Evolutionary conservation across 1,284 basidiomycete genomes (phyloP).

Genomic region (Pseudozyma thailandica): DNA sequence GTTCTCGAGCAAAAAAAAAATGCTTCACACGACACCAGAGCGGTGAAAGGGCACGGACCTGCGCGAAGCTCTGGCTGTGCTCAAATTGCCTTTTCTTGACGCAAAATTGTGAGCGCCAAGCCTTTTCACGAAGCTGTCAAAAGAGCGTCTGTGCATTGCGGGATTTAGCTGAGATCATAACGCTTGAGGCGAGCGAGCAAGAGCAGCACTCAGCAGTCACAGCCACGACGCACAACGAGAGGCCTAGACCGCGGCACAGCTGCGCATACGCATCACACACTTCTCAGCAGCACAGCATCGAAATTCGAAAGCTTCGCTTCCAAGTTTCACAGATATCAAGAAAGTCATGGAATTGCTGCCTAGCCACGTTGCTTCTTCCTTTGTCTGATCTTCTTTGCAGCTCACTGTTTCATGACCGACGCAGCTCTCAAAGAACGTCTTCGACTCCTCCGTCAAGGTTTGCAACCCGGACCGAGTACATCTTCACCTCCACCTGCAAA

Average conservation of each 20-base stretch:
- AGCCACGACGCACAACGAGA: too few species aligned
- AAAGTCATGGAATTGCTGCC: too few species aligned
- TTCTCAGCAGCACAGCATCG: too few species aligned
- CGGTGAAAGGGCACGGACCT: conserved; percentile 4
- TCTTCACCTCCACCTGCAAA: neutral
- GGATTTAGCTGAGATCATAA: too few species aligned
- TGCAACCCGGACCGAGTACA: conserved; percentile 7
- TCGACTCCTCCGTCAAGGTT: conserved; percentile 26
- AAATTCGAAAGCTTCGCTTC: too few species aligned
- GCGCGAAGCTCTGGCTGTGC: conserved; percentile 3
- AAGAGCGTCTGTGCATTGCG: neutral
- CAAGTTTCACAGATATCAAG: neutral
- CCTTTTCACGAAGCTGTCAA: conserved; percentile 8
- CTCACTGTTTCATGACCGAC: conserved; percentile 24
- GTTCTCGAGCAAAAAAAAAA: too few species aligned
- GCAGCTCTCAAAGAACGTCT: conserved; percentile 37
- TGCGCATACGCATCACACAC: neutral
- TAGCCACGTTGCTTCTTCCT: neutral
- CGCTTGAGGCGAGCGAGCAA: neutral
- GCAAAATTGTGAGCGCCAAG: conserved; percentile 3
- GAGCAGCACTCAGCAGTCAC: neutral
- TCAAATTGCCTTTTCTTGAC: neutral
- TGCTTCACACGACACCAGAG: too few species aligned
- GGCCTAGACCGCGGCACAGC: neutral
- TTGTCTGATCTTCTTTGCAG: neutral